Conservation (phyloP, 257 asterid species). For the Solanum piurae region DNA sequence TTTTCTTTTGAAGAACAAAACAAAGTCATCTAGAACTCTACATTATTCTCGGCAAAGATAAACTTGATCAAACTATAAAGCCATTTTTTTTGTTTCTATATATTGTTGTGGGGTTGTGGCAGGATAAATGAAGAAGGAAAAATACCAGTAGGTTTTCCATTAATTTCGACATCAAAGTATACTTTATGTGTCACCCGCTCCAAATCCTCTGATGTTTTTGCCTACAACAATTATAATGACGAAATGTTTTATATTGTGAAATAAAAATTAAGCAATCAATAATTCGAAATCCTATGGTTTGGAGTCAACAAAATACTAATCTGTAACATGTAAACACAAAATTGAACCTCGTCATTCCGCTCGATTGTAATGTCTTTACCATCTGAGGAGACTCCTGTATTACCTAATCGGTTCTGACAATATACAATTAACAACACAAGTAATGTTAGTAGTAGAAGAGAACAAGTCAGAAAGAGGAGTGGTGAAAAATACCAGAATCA, state of each 20-base stretch:
- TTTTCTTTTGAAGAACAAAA: background rate
- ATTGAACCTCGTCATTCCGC: constrained; percentile 27
- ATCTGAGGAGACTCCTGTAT: constrained; percentile 29
- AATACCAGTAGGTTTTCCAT: constrained; percentile 54
- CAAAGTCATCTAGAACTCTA: background rate
- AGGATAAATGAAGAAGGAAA: background rate
- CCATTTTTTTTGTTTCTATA: background rate
- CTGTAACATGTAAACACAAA: background rate
- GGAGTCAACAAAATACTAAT: background rate
- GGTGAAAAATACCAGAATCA: constrained; percentile 41
- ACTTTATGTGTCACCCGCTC: constrained; percentile 68
- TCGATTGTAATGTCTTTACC: constrained; percentile 15
- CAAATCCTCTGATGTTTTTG: constrained; percentile 21
- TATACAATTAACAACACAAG: background rate
- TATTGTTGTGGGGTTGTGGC: too few relatives aligned
- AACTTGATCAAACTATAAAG: background rate
- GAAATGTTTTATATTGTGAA: background rate
- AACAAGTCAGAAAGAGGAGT: background rate
- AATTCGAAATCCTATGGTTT: background rate
- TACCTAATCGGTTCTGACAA: constrained; percentile 55
- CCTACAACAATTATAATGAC: constrained; percentile 19
- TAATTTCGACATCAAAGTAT: constrained; percentile 66
- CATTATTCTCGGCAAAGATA: background rate
- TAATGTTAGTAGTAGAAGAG: background rate
- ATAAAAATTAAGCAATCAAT: background rate